A percentile compares a stretch with the other conserved stretches of the same genome.
phyloP scores from a whole-genome alignment of 2,329 filamentous ascomycete species.

The Xylariaceae sp. region DNA sequence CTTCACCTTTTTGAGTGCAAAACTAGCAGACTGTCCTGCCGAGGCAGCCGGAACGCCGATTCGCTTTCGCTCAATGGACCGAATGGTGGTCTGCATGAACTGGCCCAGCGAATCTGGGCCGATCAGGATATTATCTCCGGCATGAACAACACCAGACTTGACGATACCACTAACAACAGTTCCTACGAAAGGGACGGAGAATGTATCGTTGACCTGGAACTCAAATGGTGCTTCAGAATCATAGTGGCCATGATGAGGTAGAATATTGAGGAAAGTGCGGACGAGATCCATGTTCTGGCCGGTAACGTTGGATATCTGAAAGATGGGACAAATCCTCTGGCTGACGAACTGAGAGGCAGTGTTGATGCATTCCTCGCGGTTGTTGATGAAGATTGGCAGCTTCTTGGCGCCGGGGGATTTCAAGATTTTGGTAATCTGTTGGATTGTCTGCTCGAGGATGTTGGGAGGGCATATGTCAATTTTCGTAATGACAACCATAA shows the following conservation, averaged over 20 bases:
- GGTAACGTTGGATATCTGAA: slow-evolving; percentile 97
- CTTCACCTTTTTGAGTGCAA: slow-evolving; percentile 82
- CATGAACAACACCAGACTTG: slow-evolving; percentile 80
- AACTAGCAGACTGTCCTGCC: slow-evolving; percentile 88
- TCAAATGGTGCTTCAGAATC: slow-evolving; percentile 85
- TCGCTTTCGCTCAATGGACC: slow-evolving; percentile 91
- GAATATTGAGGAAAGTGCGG: slow-evolving; percentile 87
- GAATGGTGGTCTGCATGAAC: slow-evolving; percentile 80
- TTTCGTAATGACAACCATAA: slow-evolving; percentile 97
- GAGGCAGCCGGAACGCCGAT: slow-evolving; percentile 83
- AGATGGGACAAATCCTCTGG: slow-evolving; percentile 92
- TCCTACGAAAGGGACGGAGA: slow-evolving; percentile 94
- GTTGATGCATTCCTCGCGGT: slow-evolving; percentile 85
- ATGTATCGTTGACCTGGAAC: slow-evolving; percentile 95
- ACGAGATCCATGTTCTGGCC: slow-evolving; percentile 88
- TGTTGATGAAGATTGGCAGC: slow-evolving; percentile 93
- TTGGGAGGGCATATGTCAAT: slow-evolving; percentile 97
- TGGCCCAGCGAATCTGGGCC: slow-evolving; percentile 88
- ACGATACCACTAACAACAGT: slow-evolving; percentile 95
- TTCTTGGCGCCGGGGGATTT: slow-evolving; percentile 92
- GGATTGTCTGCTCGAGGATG: slow-evolving; percentile 89
- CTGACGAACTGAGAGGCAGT: slow-evolving; percentile 95
- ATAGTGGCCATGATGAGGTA: slow-evolving; percentile 92
- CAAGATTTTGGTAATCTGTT: slow-evolving; percentile 85
- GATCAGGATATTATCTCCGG: slow-evolving; percentile 83